Percentiles rank a stretch among this genome's conserved stretches.
These are phyloP conservation scores for Fomitopsis pinicola DNA, from an alignment of 1,284 basidiomycete species.

Conservation along the genomic window DNA sequence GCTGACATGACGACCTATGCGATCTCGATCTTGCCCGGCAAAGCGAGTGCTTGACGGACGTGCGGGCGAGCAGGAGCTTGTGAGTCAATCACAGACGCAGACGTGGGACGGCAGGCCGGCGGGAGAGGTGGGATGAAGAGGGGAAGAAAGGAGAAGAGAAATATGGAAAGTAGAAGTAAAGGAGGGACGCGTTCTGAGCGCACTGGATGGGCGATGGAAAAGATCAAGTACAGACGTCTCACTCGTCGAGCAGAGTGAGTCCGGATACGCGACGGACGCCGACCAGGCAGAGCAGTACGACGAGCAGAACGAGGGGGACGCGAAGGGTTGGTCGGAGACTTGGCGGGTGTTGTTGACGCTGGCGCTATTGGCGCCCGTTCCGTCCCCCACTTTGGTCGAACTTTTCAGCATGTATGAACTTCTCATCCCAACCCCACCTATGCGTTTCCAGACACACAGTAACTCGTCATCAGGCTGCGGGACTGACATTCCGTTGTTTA, in stretches of 20 bases:
- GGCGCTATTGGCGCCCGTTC: neutral
- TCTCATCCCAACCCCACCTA: too few relatives aligned
- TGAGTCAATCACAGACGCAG: neutral
- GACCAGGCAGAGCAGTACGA: conserved; percentile 9
- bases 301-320: neutral
- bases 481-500: too few relatives aligned
- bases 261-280: conserved; percentile 5
- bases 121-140: neutral
- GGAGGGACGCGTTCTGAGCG: conserved; percentile 5
- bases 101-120: conserved; percentile 6
- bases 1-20: conserved; percentile 3
- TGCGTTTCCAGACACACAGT: too few relatives aligned
- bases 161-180: neutral
- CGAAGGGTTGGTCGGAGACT: neutral
- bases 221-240: conserved; percentile 4
- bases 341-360: neutral
- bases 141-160: conserved; percentile 1
- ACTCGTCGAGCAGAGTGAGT: conserved; percentile 4
- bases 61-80: neutral
- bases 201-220: conserved; percentile 2
- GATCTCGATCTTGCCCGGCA: conserved; percentile 6
- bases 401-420: too few relatives aligned
- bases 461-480: too few relatives aligned
- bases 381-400: too few relatives aligned
- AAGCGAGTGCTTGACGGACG: conserved; percentile 7